These are phyloP conservation scores for Lodderomyces orthopsilosis DNA, from an alignment of 1,139 yeast species.

Conservation along the genomic window DNA sequence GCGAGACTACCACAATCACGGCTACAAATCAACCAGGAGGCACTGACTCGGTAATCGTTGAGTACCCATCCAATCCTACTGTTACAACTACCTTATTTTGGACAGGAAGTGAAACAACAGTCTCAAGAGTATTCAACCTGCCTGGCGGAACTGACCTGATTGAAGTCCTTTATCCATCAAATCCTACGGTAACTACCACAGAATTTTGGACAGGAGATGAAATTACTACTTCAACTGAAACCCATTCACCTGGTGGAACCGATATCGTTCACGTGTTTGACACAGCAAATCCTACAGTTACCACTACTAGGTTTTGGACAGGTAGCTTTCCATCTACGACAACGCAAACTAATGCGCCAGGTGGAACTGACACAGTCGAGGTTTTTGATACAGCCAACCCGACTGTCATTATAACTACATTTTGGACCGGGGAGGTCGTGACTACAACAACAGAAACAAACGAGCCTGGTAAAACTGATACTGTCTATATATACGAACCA, in stretches of 20 bases:
- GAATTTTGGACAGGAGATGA: constrained; percentile 15
- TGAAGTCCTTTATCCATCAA: constrained; percentile 15
- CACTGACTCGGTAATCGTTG: constrained; percentile 15
- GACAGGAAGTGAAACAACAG: constrained; percentile 10
- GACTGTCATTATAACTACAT: constrained; percentile 6
- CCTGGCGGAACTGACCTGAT: constrained; percentile 14
- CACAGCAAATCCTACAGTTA: constrained; percentile 15
- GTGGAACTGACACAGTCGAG: constrained; percentile 16
- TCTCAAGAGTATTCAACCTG: constrained; percentile 10
- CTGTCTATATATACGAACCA: constrained; percentile 4
- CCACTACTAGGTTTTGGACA: constrained; percentile 1
- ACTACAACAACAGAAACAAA: constrained; percentile 8
- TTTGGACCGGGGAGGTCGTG: constrained; percentile 14
- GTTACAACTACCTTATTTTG: constrained; percentile 4
- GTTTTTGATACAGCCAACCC: constrained; percentile 16
- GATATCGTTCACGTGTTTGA: constrained; percentile 19
- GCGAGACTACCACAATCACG: constrained; percentile 3
- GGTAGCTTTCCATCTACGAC: neutral
- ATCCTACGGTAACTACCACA: constrained; percentile 9
- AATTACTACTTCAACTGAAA: constrained; percentile 10
- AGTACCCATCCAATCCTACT: constrained; percentile 9
- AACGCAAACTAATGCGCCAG: constrained; percentile 11
- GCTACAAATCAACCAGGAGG: constrained; percentile 9
- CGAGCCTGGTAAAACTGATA: constrained; percentile 6
- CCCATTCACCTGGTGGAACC: constrained; percentile 13